Base-by-base conservation (phyloP, 805 yeast species). In the Schwanniomyces polymorphus region DNA sequence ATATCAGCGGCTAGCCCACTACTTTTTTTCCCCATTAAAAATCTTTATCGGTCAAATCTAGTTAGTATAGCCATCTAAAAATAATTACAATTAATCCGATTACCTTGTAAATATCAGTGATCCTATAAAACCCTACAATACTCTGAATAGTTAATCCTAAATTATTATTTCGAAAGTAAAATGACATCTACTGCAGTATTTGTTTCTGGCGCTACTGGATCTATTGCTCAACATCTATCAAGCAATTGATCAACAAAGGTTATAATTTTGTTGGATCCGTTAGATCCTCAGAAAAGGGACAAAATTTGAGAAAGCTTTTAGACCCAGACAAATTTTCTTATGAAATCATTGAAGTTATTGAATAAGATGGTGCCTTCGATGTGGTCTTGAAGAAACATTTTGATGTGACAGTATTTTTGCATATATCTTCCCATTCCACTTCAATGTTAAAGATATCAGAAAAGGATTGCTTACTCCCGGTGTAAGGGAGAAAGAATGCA, bases 351-450 rank as follows among this genome's bases (percentile, higher is more conserved):
- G 53, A 61, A 1, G 84, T 78, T 48, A 65, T 80, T 35, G 67
- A 67, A 5, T 58, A 61, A n/a, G 62, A 57, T 9, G 68, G 68
- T 6, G 79, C 80, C 0, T 77, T 77, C 47, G 73, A 73, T 43
- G 57, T 55, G 3, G 72, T 73, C 1, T 65, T 80, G 53, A 56
- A 69, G 47, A 65, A 61, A 23, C 72, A 73, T 45, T 73, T 75
- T 21, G 82, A 80, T 27, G 72, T 79, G 45, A 65, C 66, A n/a
- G 75, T 72, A 41, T 81, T 82, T 38, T 51, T 81, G 35, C 88
- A 82, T 60, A 70, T 82, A 5, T 86, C 87, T 3, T 75, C 85
- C 86, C 87, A 7, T 75, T 75, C 53, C 41, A 42, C 31, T 73
- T 72, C 51, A 64, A 68, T 6, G 59, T 68, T 17, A 58, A 65